Evolutionary conservation across 2,329 filamentous ascomycete species (phyloP).

Genomic region (Penicillium sp.): DNA sequence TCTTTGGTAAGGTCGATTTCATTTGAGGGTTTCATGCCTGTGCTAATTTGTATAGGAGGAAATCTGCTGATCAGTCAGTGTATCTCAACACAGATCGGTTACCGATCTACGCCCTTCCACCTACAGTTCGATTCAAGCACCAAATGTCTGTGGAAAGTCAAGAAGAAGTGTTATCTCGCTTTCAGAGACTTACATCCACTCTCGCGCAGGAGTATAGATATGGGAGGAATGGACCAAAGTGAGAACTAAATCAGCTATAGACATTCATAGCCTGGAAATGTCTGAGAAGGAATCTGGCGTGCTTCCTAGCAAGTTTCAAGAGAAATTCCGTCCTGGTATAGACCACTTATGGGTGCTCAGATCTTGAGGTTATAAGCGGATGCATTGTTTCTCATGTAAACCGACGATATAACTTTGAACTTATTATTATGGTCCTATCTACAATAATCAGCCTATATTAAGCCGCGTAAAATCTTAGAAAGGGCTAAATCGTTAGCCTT

Average conservation of each 20-base stretch:
- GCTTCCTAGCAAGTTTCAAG: background rate
- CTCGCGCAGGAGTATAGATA: background rate
- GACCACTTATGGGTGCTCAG: too few relatives aligned
- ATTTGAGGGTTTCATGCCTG: background rate
- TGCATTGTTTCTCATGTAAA: too few relatives aligned
- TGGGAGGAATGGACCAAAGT: background rate
- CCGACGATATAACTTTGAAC: too few relatives aligned
- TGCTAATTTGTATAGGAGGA: background rate
- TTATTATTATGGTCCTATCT: too few relatives aligned
- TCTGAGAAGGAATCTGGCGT: too few relatives aligned
- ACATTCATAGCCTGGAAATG: too few relatives aligned
- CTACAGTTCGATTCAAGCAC: background rate
- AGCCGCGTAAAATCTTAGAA: too few relatives aligned
- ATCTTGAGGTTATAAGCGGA: too few relatives aligned
- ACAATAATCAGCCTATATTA: too few relatives aligned
- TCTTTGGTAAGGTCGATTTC: background rate
- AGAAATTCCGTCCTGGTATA: background rate
- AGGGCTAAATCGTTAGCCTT: too few relatives aligned
- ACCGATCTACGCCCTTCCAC: background rate
- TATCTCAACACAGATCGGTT: background rate
- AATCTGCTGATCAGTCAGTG: background rate
- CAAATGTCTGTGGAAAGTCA: background rate
- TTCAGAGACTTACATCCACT: background rate
- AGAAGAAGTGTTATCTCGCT: background rate
- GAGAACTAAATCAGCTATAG: background rate